A percentile compares a stretch with the other conserved stretches of the same genome.
Evolutionary conservation across 2,329 filamentous ascomycete genomes (phyloP).

Genomic region (Hortaea werneckii): DNA sequence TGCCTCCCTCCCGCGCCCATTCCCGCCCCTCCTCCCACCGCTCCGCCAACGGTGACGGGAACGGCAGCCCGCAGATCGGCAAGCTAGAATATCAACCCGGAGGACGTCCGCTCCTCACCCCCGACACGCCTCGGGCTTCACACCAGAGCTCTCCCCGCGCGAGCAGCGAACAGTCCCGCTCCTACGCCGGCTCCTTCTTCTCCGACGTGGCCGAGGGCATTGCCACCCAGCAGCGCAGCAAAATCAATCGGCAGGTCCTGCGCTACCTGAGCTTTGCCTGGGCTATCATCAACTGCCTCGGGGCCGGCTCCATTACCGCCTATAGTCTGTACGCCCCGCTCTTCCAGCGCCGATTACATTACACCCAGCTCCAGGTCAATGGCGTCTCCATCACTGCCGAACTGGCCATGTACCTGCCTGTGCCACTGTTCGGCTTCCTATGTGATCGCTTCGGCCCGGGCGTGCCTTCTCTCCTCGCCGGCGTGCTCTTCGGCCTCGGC

Average conservation of each 20-base stretch:
- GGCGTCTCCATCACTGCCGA: conserved; percentile 78
- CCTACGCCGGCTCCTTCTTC: conserved; percentile 46
- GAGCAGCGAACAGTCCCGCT: conserved; percentile 28
- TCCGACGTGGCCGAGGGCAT: conserved; percentile 52
- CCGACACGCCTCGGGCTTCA: not conserved
- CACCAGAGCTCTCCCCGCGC: not conserved
- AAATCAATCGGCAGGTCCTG: conserved; percentile 42
- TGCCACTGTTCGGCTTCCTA: conserved; percentile 77
- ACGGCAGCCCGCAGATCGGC: conserved; percentile 29
- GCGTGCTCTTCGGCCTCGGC: conserved; percentile 63
- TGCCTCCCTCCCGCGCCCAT: not conserved
- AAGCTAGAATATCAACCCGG: conserved; percentile 40
- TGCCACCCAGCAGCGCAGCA: conserved; percentile 45
- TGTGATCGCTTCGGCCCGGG: conserved; percentile 82
- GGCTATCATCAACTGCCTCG: conserved; percentile 57
- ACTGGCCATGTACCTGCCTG: conserved; percentile 82
- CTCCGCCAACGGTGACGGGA: conserved; percentile 3
- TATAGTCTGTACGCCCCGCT: conserved; percentile 91
- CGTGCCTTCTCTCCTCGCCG: conserved; percentile 63
- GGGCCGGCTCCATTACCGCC: conserved; percentile 82
- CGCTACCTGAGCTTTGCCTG: conserved; percentile 49
- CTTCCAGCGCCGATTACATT: conserved; percentile 76
- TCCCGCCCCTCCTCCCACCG: not conserved
- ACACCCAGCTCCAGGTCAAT: conserved; percentile 88
- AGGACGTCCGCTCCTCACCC: conserved; percentile 28